A percentile compares a stretch with the other conserved stretches of the same genome.
Evolutionary conservation across 495 filamentous ascomycete genomes (phyloP).

Genomic region (Rostrohypoxylon terebratum): DNA sequence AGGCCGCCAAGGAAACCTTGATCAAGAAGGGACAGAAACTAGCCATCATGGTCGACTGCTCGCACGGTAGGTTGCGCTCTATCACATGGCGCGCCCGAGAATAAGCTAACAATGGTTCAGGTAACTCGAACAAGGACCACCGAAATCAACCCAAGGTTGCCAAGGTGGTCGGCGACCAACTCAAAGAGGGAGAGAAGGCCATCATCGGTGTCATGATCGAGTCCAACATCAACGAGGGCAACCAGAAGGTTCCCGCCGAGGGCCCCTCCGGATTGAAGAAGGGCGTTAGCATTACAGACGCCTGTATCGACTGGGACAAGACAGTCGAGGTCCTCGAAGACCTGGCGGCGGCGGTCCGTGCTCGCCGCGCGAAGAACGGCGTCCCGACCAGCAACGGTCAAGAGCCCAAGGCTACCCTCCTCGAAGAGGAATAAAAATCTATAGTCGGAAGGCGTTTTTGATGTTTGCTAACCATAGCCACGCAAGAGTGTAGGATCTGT

Average conservation of each 20-base stretch:
- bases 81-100: background rate
- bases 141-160: constrained; percentile 95
- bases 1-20: constrained; percentile 80
- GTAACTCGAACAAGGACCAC: constrained; percentile 80
- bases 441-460: background rate
- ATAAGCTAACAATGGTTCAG: constrained; percentile 51
- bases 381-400: constrained; percentile 39
- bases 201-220: constrained; percentile 99
- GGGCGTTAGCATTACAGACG: constrained; percentile 97
- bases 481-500: background rate
- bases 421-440: constrained; percentile 58
- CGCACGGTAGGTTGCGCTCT: constrained; percentile 71
- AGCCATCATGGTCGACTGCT: constrained; percentile 98
- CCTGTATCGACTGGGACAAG: constrained; percentile 93
- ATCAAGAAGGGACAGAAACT: constrained; percentile 86
- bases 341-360: constrained; percentile 85
- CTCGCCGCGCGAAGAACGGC: constrained; percentile 68
- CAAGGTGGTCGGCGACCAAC: constrained; percentile 81
- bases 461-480: background rate
- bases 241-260: constrained; percentile 91
- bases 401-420: constrained; percentile 51
- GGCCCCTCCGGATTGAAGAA: constrained; percentile 83
- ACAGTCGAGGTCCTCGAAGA: constrained; percentile 88
- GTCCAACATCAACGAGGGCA: constrained; percentile 95
- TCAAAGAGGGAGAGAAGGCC: constrained; percentile 85